Conservation (phyloP, 2,329 filamentous ascomycete genomes). For the Neofusicoccum ribis region DNA sequence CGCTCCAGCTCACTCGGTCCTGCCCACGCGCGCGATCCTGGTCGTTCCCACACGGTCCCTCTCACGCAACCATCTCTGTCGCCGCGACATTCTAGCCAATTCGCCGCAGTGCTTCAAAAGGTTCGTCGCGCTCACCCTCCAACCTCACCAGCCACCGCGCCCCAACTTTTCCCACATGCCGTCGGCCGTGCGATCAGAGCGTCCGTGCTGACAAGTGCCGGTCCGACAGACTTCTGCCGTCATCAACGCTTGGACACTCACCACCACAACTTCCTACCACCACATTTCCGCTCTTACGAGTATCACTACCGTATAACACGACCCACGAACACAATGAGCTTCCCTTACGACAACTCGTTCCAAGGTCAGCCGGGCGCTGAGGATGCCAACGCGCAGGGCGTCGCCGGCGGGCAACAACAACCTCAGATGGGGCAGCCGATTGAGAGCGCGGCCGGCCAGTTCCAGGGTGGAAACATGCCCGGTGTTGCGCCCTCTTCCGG, state of each 20-base stretch:
- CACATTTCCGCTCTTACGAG: conserved; percentile 18
- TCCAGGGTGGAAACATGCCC: conserved; percentile 50
- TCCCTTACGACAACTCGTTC: conserved; percentile 65
- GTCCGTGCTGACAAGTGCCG: conserved; percentile 18
- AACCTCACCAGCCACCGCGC: conserved; percentile 6
- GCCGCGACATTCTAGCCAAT: conserved; percentile 14
- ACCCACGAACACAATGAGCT: conserved; percentile 57
- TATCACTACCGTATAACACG: conserved; percentile 15
- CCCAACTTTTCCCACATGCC: conserved; percentile 5
- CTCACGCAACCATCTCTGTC: not conserved
- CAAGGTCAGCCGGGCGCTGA: conserved; percentile 58
- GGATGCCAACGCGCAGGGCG: conserved; percentile 54
- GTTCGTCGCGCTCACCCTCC: conserved; percentile 24
- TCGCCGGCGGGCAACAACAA: conserved; percentile 44
- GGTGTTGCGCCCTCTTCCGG: conserved; percentile 39
- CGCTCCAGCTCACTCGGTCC: conserved; percentile 20
- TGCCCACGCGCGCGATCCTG: conserved; percentile 27
- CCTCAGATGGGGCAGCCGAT: conserved; percentile 59
- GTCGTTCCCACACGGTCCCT: conserved; percentile 7
- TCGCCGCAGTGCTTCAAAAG: conserved; percentile 3
- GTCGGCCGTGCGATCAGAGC: conserved; percentile 18
- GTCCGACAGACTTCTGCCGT: conserved; percentile 19
- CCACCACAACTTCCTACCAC: conserved; percentile 12
- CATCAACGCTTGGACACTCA: conserved; percentile 20
- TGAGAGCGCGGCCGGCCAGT: conserved; percentile 54